These are phyloP conservation scores for Eurotiales sp. DNA, from an alignment of 2,329 filamentous ascomycete species.

Conservation along the genomic window DNA sequence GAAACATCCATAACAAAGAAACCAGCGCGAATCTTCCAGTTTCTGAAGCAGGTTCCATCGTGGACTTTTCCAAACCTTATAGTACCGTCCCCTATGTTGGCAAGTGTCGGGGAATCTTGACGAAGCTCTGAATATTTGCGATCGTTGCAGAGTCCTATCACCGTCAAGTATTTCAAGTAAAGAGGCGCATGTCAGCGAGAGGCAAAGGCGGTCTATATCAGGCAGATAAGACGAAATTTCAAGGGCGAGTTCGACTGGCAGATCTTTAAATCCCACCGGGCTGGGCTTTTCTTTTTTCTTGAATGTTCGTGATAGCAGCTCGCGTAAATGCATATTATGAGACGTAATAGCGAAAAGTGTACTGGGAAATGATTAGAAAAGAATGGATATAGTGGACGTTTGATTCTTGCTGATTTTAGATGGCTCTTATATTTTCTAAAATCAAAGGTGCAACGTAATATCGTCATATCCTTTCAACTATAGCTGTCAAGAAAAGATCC, in stretches of 20 bases:
- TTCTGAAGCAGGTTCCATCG: neutral
- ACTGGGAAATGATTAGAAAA: too few relatives aligned
- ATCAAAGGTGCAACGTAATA: too few relatives aligned
- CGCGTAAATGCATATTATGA: too few relatives aligned
- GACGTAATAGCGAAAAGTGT: too few relatives aligned
- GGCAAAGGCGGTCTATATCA: neutral
- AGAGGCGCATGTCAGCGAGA: neutral
- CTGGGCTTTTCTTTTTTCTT: too few relatives aligned
- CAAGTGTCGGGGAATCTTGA: neutral
- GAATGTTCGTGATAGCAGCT: too few relatives aligned
- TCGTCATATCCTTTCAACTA: too few relatives aligned
- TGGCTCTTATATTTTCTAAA: too few relatives aligned
- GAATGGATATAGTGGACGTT: too few relatives aligned
- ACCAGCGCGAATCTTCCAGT: conserved; percentile 5
- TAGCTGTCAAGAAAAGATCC: too few relatives aligned
- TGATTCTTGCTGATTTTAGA: too few relatives aligned
- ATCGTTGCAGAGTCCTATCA: neutral
- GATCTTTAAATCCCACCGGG: neutral
- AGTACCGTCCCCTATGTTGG: neutral
- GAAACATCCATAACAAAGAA: conserved; percentile 1
- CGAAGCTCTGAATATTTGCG: neutral
- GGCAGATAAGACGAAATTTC: neutral
- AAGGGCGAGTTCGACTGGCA: neutral
- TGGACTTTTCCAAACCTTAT: neutral
- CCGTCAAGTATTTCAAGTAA: neutral